Evolutionary conservation across 306 rosid genomes (phyloP).

Genomic region (Luffa acutangula): DNA sequence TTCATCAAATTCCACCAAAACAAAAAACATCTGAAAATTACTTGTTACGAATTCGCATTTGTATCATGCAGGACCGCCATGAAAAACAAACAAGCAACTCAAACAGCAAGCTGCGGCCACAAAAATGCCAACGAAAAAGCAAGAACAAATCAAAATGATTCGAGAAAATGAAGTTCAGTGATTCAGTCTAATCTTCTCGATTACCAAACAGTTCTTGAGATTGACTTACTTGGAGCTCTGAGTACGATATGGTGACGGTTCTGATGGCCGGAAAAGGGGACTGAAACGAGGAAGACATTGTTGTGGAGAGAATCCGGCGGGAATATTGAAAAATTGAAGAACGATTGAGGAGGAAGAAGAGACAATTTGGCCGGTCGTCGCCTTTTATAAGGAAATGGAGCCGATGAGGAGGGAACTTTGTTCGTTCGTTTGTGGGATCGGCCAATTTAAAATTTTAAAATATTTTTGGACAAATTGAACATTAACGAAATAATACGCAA

Average conservation of each 20-base stretch:
- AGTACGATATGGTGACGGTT: constrained; percentile 54
- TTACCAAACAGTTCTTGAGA: not conserved
- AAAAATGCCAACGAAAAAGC: not conserved
- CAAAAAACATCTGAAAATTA: not conserved
- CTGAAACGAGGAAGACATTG: constrained; percentile 30
- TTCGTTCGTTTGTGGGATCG: not conserved
- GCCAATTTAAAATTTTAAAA: not conserved
- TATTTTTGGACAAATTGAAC: not conserved
- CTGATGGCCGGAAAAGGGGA: constrained; percentile 35
- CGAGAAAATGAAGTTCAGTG: not conserved
- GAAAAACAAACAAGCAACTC: not conserved
- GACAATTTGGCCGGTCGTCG: constrained; percentile 14
- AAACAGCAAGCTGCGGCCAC: not conserved
- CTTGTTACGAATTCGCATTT: not conserved
- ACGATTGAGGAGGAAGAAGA: constrained; percentile 17
- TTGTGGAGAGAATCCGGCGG: constrained; percentile 17
- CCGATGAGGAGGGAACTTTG: not conserved
- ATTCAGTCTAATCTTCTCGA: not conserved
- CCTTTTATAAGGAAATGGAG: not conserved
- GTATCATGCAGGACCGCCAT: not conserved
- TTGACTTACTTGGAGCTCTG: constrained; percentile 45
- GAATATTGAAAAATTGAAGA: constrained; percentile 22
- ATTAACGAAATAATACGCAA: not conserved
- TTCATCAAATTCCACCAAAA: constrained; percentile 13
- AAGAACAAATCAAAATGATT: not conserved